These are phyloP conservation scores for Leucosporidium yakuticum DNA, from an alignment of 768 basidiomycete species.

Conservation along the genomic window DNA sequence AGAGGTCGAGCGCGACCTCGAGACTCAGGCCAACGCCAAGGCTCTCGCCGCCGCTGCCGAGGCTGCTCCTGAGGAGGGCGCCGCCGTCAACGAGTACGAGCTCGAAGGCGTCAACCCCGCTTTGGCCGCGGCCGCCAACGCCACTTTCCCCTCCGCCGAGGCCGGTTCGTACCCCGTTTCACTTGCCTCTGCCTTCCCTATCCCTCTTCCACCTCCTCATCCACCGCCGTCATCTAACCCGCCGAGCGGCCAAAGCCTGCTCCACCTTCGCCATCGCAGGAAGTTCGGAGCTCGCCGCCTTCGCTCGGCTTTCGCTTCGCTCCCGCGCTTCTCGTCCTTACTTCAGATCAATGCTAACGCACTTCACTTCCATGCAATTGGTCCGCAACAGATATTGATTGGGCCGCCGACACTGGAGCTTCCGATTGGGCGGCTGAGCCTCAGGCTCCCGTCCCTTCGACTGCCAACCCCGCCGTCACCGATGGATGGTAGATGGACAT, in stretches of 20 bases:
- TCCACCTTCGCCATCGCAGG: too few species aligned
- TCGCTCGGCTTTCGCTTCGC: too few species aligned
- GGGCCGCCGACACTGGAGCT: constrained; percentile 59
- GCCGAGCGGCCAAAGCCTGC: too few species aligned
- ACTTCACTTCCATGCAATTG: constrained; percentile 8
- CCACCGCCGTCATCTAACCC: too few species aligned
- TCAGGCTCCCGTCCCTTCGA: background rate
- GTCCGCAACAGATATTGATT: constrained; percentile 60
- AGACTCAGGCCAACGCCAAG: constrained; percentile 85
- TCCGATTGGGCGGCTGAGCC: constrained; percentile 74
- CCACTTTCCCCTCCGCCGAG: constrained; percentile 55
- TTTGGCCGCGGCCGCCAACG: constrained; percentile 67
- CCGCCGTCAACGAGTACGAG: constrained; percentile 51
- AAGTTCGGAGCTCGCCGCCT: too few species aligned
- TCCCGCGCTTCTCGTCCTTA: background rate
- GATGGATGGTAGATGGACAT: too few species aligned
- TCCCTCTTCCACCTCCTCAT: constrained; percentile 1
- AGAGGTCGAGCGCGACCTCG: constrained; percentile 96
- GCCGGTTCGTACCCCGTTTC: constrained; percentile 46
- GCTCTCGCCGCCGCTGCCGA: constrained; percentile 53
- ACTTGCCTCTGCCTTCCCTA: constrained; percentile 8
- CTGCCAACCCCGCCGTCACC: background rate
- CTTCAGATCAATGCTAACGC: background rate
- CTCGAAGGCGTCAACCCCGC: constrained; percentile 59
- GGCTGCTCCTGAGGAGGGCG: constrained; percentile 45